Evolutionary conservation across 1,284 basidiomycete species (phyloP).

Genomic region (Volvariella volvacea): DNA sequence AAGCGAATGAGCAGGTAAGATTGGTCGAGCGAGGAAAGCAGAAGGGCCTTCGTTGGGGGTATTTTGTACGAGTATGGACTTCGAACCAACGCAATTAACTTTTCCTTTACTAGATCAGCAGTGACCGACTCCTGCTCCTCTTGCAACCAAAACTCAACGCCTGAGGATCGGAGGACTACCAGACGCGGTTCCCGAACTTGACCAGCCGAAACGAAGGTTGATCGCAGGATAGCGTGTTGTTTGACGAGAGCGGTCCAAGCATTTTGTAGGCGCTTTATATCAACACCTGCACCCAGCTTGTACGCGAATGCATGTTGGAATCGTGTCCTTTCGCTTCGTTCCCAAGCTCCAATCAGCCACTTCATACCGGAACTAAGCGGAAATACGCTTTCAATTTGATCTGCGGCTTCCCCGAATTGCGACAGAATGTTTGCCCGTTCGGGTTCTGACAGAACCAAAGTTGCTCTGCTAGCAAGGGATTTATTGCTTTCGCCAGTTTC

Average conservation of each 20-base stretch:
- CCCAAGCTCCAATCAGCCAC: slow-evolving; percentile 36
- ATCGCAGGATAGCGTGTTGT: slow-evolving; percentile 35
- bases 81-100: slow-evolving; percentile 27
- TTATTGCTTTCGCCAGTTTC: too few species aligned
- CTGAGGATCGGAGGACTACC: slow-evolving; percentile 27
- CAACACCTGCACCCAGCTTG: slow-evolving; percentile 23
- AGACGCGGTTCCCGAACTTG: slow-evolving; percentile 25
- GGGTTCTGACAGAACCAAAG: slow-evolving; percentile 5
- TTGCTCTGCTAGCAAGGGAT: neutral
- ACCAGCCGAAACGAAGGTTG: slow-evolving; percentile 30
- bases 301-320: slow-evolving; percentile 42
- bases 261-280: slow-evolving; percentile 20
- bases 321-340: slow-evolving; percentile 30
- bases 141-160: slow-evolving; percentile 19
- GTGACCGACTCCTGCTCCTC: slow-evolving; percentile 11
- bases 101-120: slow-evolving; percentile 15
- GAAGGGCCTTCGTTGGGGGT: slow-evolving; percentile 25
- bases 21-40: slow-evolving; percentile 22
- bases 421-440: slow-evolving; percentile 15
- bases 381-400: slow-evolving; percentile 16
- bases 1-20: slow-evolving; percentile 35
- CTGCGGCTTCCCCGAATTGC: slow-evolving; percentile 11
- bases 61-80: slow-evolving; percentile 25
- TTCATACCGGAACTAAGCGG: slow-evolving; percentile 29
- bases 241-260: slow-evolving; percentile 32